Percentiles rank a stretch among this genome's conserved stretches.
These are phyloP conservation scores for Psidium guajava DNA, from an alignment of 345 rosid species.

Conservation along the genomic window DNA sequence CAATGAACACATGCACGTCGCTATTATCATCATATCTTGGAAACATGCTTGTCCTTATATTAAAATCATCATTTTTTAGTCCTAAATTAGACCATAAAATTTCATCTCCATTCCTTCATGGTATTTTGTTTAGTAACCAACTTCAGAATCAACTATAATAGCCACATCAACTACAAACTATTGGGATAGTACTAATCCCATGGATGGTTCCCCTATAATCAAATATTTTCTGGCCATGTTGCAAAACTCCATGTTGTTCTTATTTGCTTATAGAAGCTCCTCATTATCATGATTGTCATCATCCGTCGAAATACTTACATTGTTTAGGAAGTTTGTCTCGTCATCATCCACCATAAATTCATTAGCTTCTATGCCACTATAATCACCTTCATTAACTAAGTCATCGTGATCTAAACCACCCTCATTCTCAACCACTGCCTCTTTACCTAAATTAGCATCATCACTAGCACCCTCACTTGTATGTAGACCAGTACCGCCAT, in stretches of 20 bases:
- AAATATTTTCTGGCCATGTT: neutral
- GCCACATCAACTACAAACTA: neutral
- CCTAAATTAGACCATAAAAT: neutral
- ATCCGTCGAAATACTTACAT: neutral
- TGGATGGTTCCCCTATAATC: neutral
- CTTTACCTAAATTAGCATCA: neutral
- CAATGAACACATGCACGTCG: neutral
- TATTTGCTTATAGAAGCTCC: neutral
- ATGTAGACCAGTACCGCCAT: neutral
- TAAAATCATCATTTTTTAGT: neutral
- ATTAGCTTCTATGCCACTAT: neutral
- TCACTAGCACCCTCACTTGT: neutral
- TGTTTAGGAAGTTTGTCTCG: fast-evolving
- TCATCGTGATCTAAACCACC: neutral
- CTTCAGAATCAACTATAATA: neutral
- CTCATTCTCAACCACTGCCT: neutral
- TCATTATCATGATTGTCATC: neutral
- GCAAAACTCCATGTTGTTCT: neutral
- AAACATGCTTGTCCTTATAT: neutral
- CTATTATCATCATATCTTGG: neutral
- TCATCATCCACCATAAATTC: neutral
- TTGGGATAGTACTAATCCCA: neutral
- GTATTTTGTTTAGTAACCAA: no score
- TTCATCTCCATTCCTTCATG: neutral
- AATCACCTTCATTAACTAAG: neutral